phyloP scores from a whole-genome alignment of 768 basidiomycete genomes.

The Trametes cubensis region DNA sequence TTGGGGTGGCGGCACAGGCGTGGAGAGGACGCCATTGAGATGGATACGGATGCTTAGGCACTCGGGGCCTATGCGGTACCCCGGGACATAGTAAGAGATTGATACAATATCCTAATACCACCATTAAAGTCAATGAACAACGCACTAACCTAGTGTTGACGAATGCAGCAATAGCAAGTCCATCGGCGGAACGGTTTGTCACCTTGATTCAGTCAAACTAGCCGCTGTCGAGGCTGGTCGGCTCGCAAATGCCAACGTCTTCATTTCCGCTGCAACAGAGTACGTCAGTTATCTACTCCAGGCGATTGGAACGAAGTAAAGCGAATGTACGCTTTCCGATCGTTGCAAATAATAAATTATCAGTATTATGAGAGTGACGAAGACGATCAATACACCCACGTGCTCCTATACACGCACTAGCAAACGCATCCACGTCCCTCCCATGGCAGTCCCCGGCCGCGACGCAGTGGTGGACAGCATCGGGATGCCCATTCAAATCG shows the following conservation, averaged over 20 bases:
- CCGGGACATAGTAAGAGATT: constrained; percentile 36
- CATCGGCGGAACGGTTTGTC: neutral
- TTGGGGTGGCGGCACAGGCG: neutral
- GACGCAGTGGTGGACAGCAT: constrained; percentile 32
- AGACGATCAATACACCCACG: neutral
- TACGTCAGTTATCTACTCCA: neutral
- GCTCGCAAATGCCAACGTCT: neutral
- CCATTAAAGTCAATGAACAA: neutral
- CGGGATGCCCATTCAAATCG: constrained; percentile 24
- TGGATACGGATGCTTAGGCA: constrained; percentile 19
- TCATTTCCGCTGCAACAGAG: neutral
- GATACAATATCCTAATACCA: constrained; percentile 30
- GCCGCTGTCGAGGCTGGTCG: constrained; percentile 15
- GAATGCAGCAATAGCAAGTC: neutral
- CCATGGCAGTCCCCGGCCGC: constrained; percentile 15
- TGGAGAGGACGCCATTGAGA: constrained; percentile 8
- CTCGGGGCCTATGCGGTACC: constrained; percentile 31
- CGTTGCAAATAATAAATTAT: neutral
- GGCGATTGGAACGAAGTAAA: neutral
- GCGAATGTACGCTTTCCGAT: constrained; percentile 16
- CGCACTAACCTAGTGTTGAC: neutral
- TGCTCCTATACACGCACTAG: constrained; percentile 29
- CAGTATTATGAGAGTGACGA: neutral
- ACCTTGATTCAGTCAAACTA: constrained; percentile 14
- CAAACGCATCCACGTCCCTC: constrained; percentile 24